Evolutionary conservation across 306 rosid genomes (phyloP).

Genomic region (Corylus heterophylla): DNA sequence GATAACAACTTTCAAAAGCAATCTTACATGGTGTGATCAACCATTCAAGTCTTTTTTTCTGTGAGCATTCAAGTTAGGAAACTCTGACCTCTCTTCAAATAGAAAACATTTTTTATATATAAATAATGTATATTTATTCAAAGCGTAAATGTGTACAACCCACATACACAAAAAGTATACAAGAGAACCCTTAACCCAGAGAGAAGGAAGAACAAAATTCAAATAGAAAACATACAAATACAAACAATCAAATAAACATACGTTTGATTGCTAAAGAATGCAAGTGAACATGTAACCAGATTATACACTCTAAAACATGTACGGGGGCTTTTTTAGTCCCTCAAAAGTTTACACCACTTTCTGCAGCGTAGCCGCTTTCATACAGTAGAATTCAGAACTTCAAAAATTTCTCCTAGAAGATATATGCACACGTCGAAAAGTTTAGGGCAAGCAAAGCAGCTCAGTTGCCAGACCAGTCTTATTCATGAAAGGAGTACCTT

Average conservation of each 20-base stretch:
- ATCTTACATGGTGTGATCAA: background rate
- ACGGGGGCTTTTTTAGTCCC: background rate
- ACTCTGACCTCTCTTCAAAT: background rate
- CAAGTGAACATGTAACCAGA: background rate
- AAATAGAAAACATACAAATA: background rate
- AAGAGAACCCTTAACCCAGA: too few relatives aligned
- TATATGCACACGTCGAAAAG: slow-evolving; percentile 14
- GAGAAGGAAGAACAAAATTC: background rate
- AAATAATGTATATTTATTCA: too few relatives aligned
- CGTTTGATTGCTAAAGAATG: background rate
- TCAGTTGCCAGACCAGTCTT: slow-evolving; percentile 7
- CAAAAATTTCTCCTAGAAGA: slow-evolving; percentile 28
- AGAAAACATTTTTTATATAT: background rate
- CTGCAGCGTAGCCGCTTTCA: background rate
- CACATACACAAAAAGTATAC: too few relatives aligned
- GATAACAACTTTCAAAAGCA: background rate
- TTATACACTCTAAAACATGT: background rate
- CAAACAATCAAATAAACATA: background rate
- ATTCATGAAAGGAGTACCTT: slow-evolving; percentile 26
- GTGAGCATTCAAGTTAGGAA: background rate
- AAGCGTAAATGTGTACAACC: too few relatives aligned
- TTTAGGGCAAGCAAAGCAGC: background rate
- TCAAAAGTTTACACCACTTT: background rate
- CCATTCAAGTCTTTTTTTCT: background rate
- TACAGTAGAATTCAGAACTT: slow-evolving; percentile 25